Conservation (phyloP, 768 basidiomycete species). For the Mrakia gelida region DNA sequence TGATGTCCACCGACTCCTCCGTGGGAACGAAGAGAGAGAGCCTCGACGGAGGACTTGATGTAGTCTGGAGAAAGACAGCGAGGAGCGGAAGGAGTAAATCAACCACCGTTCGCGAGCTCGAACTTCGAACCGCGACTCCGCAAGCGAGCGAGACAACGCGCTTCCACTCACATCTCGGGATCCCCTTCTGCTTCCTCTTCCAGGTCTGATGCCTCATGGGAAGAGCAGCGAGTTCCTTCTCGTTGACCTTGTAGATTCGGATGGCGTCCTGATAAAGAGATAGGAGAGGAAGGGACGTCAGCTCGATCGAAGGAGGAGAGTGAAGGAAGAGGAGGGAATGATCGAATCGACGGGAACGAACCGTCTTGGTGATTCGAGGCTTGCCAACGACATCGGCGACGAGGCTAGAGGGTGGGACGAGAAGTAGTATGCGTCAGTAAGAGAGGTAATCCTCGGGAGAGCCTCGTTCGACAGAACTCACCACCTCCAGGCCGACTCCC, state of each 20-base stretch:
- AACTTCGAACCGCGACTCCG: too few relatives aligned
- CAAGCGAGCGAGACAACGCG: neutral
- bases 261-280: neutral
- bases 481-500: neutral
- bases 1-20: neutral
- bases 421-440: too few relatives aligned
- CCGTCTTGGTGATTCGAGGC: neutral
- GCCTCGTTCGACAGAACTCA: neutral
- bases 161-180: neutral
- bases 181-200: neutral
- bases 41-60: neutral
- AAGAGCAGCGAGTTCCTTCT: constrained; percentile 2
- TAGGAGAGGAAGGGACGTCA: too few relatives aligned
- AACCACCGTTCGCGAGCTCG: neutral
- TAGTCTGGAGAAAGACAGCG: neutral
- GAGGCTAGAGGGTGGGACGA: neutral
- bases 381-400: neutral
- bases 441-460: too few relatives aligned
- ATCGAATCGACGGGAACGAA: too few relatives aligned
- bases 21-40: neutral
- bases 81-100: neutral
- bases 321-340: too few relatives aligned
- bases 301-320: too few relatives aligned
- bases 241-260: neutral
- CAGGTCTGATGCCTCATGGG: neutral